phyloP scores from a whole-genome alignment of 352 stramenopile species.

The Phytophthora constricta region DNA sequence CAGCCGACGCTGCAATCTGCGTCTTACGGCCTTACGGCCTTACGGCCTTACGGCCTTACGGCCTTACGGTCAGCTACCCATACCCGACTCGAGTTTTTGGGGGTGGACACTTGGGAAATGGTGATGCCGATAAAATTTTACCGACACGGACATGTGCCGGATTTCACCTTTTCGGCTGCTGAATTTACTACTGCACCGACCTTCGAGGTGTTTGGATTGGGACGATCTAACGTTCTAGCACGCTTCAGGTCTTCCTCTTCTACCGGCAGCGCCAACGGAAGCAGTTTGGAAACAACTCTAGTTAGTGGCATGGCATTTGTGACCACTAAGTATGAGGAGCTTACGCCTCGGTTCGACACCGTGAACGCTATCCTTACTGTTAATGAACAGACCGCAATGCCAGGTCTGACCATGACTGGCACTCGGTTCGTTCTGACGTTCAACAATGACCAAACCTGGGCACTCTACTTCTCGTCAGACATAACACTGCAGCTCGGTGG shows the following conservation, averaged over 20 bases:
- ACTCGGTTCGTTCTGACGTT: constrained; percentile 47
- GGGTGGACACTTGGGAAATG: constrained; percentile 37
- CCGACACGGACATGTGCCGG: constrained; percentile 32
- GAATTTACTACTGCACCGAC: constrained; percentile 36
- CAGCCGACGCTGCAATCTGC: constrained; percentile 26
- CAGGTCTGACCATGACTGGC: constrained; percentile 10
- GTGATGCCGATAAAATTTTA: constrained; percentile 44
- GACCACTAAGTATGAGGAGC: constrained; percentile 41
- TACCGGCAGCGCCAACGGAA: constrained; percentile 6
- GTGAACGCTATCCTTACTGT: constrained; percentile 39
- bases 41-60: constrained; percentile 51
- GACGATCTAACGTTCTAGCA: constrained; percentile 45
- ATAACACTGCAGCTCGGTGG: constrained; percentile 32
- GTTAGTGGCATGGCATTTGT: constrained; percentile 63
- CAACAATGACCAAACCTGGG: constrained; percentile 49
- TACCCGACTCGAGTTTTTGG: constrained; percentile 41
- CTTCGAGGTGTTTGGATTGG: constrained; percentile 41
- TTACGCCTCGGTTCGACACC: constrained; percentile 40
- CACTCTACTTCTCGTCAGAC: constrained; percentile 42
- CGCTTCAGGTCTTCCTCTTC: constrained; percentile 30
- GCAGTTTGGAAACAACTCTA: constrained; percentile 30
- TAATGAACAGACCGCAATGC: constrained; percentile 30
- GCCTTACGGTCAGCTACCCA: constrained; percentile 53
- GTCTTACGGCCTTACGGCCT: constrained; percentile 46
- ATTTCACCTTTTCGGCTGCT: constrained; percentile 46